phyloP scores from a whole-genome alignment of 441 rosid genomes.

The Erodium texanum region DNA sequence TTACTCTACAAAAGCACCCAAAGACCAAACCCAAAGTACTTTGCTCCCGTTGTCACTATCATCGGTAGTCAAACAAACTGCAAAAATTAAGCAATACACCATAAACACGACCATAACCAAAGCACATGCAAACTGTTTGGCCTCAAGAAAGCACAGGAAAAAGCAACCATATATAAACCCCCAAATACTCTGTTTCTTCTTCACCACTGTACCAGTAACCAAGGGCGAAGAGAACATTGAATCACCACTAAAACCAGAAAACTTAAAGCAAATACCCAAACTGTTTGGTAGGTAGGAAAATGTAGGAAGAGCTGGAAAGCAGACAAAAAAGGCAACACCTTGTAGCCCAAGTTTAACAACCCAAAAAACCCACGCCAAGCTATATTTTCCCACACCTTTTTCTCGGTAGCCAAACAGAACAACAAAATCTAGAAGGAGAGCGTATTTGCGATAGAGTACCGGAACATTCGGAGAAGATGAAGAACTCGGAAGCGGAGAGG shows the following conservation, averaged over 20 bases:
- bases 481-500: not conserved
- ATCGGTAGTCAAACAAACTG: not conserved
- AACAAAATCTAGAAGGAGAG: not conserved
- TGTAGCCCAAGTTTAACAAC: not conserved
- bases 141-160: too few relatives aligned
- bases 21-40: not conserved
- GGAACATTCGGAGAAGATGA: not conserved
- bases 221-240: too few relatives aligned
- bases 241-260: too few relatives aligned
- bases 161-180: too few relatives aligned
- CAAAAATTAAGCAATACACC: not conserved
- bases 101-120: not conserved
- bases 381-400: not conserved
- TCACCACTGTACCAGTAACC: too few relatives aligned
- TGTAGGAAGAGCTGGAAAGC: not conserved
- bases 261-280: too few relatives aligned
- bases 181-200: too few relatives aligned
- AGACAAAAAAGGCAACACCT: not conserved
- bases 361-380: not conserved
- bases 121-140: not conserved
- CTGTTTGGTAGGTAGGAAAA: not conserved
- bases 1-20: not conserved
- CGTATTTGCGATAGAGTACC: not conserved
- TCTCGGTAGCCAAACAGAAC: constrained; percentile 6
- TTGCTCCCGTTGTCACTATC: not conserved